Evolutionary conservation across 2,329 filamentous ascomycete genomes (phyloP).

Genomic region (Xylogone sp.): DNA sequence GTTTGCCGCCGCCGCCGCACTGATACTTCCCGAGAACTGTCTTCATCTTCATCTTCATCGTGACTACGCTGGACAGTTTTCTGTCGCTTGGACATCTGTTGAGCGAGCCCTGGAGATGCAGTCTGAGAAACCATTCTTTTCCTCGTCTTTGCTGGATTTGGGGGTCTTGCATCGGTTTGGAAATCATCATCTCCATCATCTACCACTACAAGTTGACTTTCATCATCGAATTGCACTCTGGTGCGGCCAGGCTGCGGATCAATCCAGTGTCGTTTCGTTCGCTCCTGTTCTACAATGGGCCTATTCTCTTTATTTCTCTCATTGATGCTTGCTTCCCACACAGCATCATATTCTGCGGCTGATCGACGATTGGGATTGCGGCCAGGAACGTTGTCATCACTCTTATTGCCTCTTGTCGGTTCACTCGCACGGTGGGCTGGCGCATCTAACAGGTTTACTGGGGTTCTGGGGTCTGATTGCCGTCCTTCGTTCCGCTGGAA

Average conservation of each 20-base stretch:
- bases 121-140: not conserved
- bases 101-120: not conserved
- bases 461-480: not conserved
- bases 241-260: constrained; percentile 16
- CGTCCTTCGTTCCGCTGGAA: not conserved
- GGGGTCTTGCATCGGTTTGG: not conserved
- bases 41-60: not conserved
- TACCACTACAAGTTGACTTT: constrained; percentile 3
- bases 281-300: constrained; percentile 2
- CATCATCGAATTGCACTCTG: constrained; percentile 11
- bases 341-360: constrained; percentile 6
- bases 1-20: not conserved
- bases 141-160: not conserved
- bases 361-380: constrained; percentile 1
- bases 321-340: constrained; percentile 5
- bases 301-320: constrained; percentile 28
- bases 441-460: not conserved
- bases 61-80: not conserved
- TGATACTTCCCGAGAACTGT: no score
- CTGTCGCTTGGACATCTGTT: not conserved
- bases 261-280: constrained; percentile 9
- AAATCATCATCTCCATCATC: constrained; percentile 10
- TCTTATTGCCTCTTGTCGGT: not conserved
- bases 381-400: not conserved
- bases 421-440: not conserved